These are phyloP conservation scores for Fusarium miscanthi DNA, from an alignment of 2,329 filamentous ascomycete genomes.

Conservation along the genomic window DNA sequence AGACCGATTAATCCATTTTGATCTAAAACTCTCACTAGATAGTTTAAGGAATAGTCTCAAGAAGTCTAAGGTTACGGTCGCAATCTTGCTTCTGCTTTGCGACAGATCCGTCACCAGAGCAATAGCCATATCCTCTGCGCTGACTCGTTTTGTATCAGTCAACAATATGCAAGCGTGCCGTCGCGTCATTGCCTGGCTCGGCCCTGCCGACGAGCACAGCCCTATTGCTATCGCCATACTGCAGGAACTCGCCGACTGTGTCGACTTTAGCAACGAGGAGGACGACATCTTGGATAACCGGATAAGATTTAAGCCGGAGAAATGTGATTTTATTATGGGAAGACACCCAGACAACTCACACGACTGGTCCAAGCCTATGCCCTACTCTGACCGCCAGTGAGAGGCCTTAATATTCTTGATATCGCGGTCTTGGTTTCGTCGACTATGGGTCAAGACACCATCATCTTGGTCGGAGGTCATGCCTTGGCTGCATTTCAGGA, in stretches of 20 bases:
- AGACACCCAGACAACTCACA: background rate
- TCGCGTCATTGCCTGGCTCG: conserved; percentile 2
- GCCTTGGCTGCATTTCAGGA: no score
- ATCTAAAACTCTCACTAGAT: no score
- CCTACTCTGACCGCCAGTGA: background rate
- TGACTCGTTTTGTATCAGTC: conserved; percentile 15
- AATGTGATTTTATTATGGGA: background rate
- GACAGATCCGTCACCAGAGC: background rate
- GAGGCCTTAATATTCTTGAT: background rate
- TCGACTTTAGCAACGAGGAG: background rate
- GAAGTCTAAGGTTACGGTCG: background rate
- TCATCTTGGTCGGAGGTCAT: no score
- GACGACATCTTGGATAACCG: background rate
- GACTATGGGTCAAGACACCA: background rate
- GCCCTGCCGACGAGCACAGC: background rate
- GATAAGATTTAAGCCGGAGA: background rate
- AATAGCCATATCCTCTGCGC: background rate
- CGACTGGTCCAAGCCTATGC: background rate
- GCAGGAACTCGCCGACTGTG: background rate
- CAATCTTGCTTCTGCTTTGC: conserved; percentile 8
- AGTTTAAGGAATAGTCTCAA: no score
- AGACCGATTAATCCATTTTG: no score
- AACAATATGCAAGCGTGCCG: background rate
- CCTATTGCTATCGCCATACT: background rate
- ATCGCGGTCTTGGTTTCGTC: background rate